These are phyloP conservation scores for Skeletonema potamos DNA, from an alignment of 108 stramenopile species.

Conservation along the genomic window DNA sequence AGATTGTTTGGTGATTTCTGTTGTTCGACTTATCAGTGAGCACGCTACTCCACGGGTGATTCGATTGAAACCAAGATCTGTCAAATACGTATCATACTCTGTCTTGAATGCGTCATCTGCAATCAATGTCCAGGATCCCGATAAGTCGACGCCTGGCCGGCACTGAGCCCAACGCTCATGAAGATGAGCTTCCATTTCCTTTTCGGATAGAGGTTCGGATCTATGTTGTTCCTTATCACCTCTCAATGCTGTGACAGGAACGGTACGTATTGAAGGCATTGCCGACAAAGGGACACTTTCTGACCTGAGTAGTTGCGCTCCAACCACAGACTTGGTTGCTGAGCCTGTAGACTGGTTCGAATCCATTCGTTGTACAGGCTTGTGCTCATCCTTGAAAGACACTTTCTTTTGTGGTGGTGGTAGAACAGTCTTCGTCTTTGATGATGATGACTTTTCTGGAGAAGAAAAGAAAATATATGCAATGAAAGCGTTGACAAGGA, in stretches of 20 bases:
- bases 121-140: constrained; percentile 47
- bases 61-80: constrained; percentile 35
- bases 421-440: not conserved
- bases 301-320: constrained; percentile 22
- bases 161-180: constrained; percentile 37
- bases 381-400: not conserved
- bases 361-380: too few species aligned
- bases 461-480: constrained; percentile 16
- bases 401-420: not conserved
- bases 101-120: constrained; percentile 41
- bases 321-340: constrained; percentile 6
- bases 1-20: constrained; percentile 35
- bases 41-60: constrained; percentile 45
- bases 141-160: constrained; percentile 30
- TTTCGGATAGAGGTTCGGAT: constrained; percentile 19
- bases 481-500: constrained; percentile 19
- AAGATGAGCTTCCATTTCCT: constrained; percentile 34
- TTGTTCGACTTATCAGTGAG: constrained; percentile 40
- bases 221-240: not conserved
- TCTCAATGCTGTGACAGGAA: not conserved
- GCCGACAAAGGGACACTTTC: constrained; percentile 33
- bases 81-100: constrained; percentile 34
- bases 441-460: not conserved
- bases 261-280: not conserved
- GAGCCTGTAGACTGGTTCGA: not conserved